Evolutionary conservation across 495 filamentous ascomycete species (phyloP).

Genomic region (Trichocladium uniseriatum): DNA sequence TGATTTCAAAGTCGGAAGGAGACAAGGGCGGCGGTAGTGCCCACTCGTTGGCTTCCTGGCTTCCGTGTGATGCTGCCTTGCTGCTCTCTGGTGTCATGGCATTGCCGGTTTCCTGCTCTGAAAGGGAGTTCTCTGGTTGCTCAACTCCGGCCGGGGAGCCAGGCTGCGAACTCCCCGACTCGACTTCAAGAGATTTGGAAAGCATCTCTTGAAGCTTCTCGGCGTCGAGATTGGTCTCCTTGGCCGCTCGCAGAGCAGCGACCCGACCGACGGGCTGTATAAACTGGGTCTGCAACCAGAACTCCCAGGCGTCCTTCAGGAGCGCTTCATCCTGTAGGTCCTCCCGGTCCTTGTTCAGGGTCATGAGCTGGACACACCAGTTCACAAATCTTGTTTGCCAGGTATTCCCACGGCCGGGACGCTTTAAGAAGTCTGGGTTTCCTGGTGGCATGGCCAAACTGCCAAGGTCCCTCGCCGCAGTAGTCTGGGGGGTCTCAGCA

Average conservation of each 20-base stretch:
- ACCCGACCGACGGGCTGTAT: not conserved
- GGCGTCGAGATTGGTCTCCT: not conserved
- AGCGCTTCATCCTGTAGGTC: constrained; percentile 8
- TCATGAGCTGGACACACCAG: constrained; percentile 15
- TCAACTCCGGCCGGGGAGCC: not conserved
- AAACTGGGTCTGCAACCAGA: constrained; percentile 13
- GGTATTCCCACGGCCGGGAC: not conserved
- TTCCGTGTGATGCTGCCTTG: not conserved
- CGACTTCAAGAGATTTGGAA: not conserved
- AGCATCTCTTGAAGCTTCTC: constrained; percentile 2
- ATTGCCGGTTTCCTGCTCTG: not conserved
- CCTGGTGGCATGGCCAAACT: constrained; percentile 8
- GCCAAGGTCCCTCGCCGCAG: not conserved
- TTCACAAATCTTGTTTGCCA: constrained; percentile 12
- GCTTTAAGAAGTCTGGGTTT: not conserved
- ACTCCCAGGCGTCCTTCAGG: constrained; percentile 14
- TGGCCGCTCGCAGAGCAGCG: not conserved
- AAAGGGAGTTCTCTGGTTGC: not conserved
- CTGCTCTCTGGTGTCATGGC: not conserved
- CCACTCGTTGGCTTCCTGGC: constrained; percentile 6
- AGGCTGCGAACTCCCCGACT: not conserved
- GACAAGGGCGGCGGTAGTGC: constrained; percentile 2
- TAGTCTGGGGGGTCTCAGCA: not conserved
- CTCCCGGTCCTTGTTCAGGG: constrained; percentile 10
- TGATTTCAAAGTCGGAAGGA: constrained; percentile 3